Percentiles rank a stretch among this genome's conserved stretches.
Conservation (phyloP, 1,284 basidiomycete genomes). For the Erythrobasidium hasegawianum region DNA sequence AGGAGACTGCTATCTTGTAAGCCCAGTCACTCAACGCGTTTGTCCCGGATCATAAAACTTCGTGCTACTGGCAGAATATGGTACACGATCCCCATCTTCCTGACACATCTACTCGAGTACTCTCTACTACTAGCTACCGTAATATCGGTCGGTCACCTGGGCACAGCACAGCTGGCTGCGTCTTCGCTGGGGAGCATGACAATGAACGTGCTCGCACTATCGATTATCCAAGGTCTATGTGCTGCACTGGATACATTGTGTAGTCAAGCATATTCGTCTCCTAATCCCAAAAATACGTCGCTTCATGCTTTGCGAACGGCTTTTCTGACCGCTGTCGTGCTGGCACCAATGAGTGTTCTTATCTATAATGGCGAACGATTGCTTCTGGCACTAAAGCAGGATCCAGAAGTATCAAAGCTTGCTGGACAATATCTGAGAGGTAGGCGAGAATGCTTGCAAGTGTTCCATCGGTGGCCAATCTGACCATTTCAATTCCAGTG, state of each 20-base stretch:
- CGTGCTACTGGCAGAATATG: neutral
- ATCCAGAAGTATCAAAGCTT: constrained; percentile 73
- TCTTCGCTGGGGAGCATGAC: constrained; percentile 43
- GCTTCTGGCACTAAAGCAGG: constrained; percentile 74
- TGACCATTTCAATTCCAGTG: too few species aligned
- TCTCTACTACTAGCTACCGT: constrained; percentile 39
- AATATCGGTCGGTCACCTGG: constrained; percentile 43
- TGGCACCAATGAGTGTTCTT: constrained; percentile 41
- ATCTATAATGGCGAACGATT: constrained; percentile 51
- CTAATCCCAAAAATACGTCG: constrained; percentile 38
- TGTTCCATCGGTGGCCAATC: too few species aligned
- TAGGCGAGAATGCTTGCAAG: too few species aligned
- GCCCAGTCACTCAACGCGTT: too few species aligned
- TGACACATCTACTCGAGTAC: constrained; percentile 37
- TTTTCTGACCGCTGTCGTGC: constrained; percentile 37
- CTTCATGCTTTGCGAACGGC: constrained; percentile 42
- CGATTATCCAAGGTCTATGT: constrained; percentile 38
- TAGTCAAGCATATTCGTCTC: constrained; percentile 43
- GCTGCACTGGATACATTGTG: constrained; percentile 45
- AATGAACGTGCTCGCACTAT: constrained; percentile 41
- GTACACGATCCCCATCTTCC: constrained; percentile 36
- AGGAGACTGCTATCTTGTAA: constrained; percentile 9
- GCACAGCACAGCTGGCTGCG: constrained; percentile 43
- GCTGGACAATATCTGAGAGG: constrained; percentile 59
- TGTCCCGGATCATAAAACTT: constrained; percentile 29